These are phyloP conservation scores for Quercus gilva DNA, from an alignment of 306 rosid species.

Conservation along the genomic window DNA sequence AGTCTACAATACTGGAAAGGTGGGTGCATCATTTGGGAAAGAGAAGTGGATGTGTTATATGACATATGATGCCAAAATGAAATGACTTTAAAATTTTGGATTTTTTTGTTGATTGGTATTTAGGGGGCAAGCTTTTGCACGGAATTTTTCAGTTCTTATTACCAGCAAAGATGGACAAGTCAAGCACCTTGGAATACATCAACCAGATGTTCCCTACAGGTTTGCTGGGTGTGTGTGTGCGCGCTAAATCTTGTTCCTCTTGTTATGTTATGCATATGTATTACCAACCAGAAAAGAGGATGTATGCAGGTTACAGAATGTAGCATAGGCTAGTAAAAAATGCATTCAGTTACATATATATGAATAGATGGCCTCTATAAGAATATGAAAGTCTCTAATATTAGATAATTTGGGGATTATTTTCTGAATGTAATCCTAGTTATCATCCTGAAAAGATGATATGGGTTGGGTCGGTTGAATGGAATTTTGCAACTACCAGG, in stretches of 20 bases:
- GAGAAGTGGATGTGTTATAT: no score
- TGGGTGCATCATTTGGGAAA: no score
- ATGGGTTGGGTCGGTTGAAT: not conserved
- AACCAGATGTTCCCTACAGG: slow-evolving; percentile 99
- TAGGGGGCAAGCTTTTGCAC: not conserved
- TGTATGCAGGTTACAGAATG: not conserved
- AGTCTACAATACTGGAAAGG: no score
- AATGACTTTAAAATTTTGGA: no score
- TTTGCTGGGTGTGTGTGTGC: slow-evolving; percentile 17
- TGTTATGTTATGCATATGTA: not conserved
- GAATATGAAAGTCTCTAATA: not conserved
- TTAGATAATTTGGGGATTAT: not conserved
- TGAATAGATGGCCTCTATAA: not conserved
- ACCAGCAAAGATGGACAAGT: slow-evolving; percentile 70
- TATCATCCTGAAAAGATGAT: not conserved
- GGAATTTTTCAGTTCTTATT: not conserved
- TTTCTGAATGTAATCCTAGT: not conserved
- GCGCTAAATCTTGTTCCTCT: not conserved
- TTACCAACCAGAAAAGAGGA: not conserved
- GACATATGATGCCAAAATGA: no score
- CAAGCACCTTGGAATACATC: slow-evolving; percentile 92
- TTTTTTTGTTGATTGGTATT: no score
- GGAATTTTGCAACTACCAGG: not conserved
- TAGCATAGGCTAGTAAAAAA: not conserved
- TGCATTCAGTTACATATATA: not conserved